Conservation (phyloP, 2,329 filamentous ascomycete species). For the Domatiomyces catenatus region DNA sequence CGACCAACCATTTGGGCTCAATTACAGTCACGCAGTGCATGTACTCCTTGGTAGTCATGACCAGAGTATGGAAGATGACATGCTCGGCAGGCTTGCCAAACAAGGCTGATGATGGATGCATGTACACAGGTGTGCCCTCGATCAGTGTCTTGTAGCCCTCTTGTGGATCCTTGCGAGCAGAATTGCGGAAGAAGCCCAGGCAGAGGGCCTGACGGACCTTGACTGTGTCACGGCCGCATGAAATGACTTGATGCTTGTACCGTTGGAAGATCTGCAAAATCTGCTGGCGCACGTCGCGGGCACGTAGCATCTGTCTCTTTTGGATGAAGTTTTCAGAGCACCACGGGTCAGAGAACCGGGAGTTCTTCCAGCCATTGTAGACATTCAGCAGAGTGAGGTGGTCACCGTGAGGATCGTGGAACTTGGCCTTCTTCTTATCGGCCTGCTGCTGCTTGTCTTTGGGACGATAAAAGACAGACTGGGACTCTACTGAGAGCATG, state of each 20-base stretch:
- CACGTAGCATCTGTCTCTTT: conserved; percentile 71
- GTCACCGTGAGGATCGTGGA: conserved; percentile 87
- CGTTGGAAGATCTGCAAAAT: conserved; percentile 86
- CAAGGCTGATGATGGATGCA: conserved; percentile 80
- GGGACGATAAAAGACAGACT: conserved; percentile 80
- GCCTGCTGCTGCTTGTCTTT: conserved; percentile 95
- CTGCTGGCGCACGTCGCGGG: conserved; percentile 84
- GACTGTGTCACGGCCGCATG: conserved; percentile 74
- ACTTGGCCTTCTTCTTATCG: conserved; percentile 94
- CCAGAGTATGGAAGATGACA: conserved; percentile 66
- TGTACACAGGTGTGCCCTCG: conserved; percentile 84
- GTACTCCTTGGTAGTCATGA: conserved; percentile 63
- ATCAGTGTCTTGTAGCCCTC: conserved; percentile 97
- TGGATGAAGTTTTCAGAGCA: conserved; percentile 98
- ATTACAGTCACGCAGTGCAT: conserved; percentile 92
- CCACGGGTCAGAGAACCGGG: conserved; percentile 71
- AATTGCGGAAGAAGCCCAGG: conserved; percentile 88
- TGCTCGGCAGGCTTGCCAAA: conserved; percentile 95
- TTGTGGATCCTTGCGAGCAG: conserved; percentile 83
- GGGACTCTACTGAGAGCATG: conserved; percentile 59
- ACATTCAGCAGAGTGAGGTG: conserved; percentile 92
- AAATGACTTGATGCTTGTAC: conserved; percentile 66
- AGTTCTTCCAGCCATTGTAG: conserved; percentile 90
- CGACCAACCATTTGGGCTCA: conserved; percentile 85
- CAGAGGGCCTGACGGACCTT: conserved; percentile 81